A percentile compares a stretch with the other conserved stretches of the same genome.
phyloP scores from a whole-genome alignment of 371 early-diverging fungal species.

The Batkoa obscura region DNA sequence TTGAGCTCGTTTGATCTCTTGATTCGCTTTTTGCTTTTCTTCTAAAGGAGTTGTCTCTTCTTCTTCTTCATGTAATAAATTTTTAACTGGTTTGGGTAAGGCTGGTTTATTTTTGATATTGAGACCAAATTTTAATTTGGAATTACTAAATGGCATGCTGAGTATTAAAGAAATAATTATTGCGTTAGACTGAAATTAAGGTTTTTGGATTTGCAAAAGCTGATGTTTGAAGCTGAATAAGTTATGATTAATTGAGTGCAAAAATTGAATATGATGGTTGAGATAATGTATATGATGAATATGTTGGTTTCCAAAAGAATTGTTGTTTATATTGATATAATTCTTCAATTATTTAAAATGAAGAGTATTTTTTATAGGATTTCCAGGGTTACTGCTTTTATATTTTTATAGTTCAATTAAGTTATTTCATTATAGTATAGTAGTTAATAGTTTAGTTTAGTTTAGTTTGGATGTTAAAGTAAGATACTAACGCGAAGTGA shows the following conservation, averaged over 20 bases:
- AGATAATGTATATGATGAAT: not conserved
- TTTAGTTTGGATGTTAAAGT: too few species aligned
- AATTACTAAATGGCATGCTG: not conserved
- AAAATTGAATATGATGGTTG: not conserved
- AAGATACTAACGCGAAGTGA: too few species aligned
- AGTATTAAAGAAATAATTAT: not conserved
- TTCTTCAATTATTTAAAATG: too few species aligned
- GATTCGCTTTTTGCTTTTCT: not conserved
- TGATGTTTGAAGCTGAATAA: too few species aligned
- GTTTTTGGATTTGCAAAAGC: not conserved
- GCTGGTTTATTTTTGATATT: not conserved
- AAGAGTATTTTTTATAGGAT: too few species aligned
- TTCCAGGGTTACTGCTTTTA: too few species aligned
- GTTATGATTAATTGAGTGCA: not conserved
- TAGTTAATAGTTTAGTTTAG: too few species aligned
- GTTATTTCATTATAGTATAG: too few species aligned
- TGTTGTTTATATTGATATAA: not conserved
- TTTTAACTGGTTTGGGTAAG: too few species aligned
- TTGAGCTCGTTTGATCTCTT: not conserved
- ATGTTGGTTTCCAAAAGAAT: not conserved
- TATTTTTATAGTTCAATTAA: too few species aligned
- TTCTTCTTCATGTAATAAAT: slow-evolving; percentile 1
- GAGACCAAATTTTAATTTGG: slow-evolving; percentile 5
- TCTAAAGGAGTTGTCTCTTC: not conserved
- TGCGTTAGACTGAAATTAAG: not conserved